Evolutionary conservation across 345 rosid genomes (phyloP), one percentile per base, ranked within the genome.

Genomic region (Bruguiera parviflora): DNA sequence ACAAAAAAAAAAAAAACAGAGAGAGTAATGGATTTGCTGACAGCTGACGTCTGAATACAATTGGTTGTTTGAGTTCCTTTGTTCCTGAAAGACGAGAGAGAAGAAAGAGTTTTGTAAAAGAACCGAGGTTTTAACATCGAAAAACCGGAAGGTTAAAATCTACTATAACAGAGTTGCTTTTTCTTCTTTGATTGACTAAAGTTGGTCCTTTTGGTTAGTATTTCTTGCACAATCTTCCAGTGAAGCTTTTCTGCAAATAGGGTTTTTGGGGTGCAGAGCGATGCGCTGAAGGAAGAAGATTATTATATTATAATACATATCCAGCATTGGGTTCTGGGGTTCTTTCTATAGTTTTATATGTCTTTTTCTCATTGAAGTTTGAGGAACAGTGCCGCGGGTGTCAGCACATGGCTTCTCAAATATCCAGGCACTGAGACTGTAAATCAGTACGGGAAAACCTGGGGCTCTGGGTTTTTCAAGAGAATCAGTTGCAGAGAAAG

Each of bases 401-500:
- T 71, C 18, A 63, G 84, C 90, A 86, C 90, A 86, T 84, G 90
- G 77, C 79, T 81, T 69, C 83, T 78, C 87, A 58, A 43, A 76
- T 78, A 74, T 73, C 86, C 84, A 82, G 77, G 89, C 80, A 68
- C 75, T 75, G 78, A 75, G 66, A 71, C 75, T 61, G 81, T 74
- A 77, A 58, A 69, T 58, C 55, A 33, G 52, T 64, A 8, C 73
- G 51, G 70, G 1, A 69, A 64, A 69, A 70, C 66, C 70, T 58
- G 61, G 66, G 71, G 75, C 68, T 83, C 74, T 76, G 77, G 58
- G 68, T 52, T 74, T 65, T 65, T 74, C 82, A 77, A 78, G 81
- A 77, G 84, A 81, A 81, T 74, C 82, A 77, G 67, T 64, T 61
- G 55, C 79, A 61, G 71, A 71, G 51, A 65, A 59, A 71, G 43